Evolutionary conservation across 441 rosid genomes (phyloP).

Genomic region (Adansonia gregorii): DNA sequence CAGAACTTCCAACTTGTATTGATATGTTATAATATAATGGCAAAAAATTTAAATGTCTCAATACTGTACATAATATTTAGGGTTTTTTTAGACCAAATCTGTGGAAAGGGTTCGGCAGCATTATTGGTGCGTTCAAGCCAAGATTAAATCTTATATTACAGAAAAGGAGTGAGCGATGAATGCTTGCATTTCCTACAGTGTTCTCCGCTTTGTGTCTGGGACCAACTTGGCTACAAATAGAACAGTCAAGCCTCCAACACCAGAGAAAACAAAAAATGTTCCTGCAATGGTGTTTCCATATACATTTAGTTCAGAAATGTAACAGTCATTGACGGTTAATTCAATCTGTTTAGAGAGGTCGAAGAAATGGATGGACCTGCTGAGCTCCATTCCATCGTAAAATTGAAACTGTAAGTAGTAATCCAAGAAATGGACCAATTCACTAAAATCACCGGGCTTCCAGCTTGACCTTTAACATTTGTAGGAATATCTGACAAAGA

Average conservation of each 20-base stretch:
- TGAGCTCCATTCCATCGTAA: slow-evolving; percentile 59
- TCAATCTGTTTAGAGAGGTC: not conserved
- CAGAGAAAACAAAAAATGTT: slow-evolving; percentile 44
- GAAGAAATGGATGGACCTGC: slow-evolving; percentile 34
- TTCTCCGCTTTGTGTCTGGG: slow-evolving; percentile 53
- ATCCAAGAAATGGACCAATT: slow-evolving; percentile 53
- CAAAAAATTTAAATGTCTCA: not conserved
- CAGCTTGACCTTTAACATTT: slow-evolving; percentile 51
- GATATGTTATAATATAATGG: not conserved
- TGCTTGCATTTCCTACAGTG: slow-evolving; percentile 55
- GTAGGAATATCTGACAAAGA: slow-evolving; percentile 47
- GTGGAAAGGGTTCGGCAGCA: slow-evolving; percentile 5
- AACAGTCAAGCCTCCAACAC: slow-evolving; percentile 36
- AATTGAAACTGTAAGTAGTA: slow-evolving; percentile 48
- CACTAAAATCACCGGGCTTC: slow-evolving; percentile 48
- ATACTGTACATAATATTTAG: not conserved
- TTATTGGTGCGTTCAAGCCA: not conserved
- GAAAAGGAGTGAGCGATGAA: slow-evolving; percentile 39
- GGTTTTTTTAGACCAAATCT: not conserved
- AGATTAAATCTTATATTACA: not conserved
- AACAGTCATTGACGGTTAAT: not conserved
- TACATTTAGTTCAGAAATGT: not conserved
- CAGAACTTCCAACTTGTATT: too few relatives aligned
- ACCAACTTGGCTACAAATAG: slow-evolving; percentile 41
- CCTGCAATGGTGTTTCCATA: slow-evolving; percentile 2